These are phyloP conservation scores for Cucumis melo DNA, from an alignment of 306 rosid genomes.

Conservation along the genomic window DNA sequence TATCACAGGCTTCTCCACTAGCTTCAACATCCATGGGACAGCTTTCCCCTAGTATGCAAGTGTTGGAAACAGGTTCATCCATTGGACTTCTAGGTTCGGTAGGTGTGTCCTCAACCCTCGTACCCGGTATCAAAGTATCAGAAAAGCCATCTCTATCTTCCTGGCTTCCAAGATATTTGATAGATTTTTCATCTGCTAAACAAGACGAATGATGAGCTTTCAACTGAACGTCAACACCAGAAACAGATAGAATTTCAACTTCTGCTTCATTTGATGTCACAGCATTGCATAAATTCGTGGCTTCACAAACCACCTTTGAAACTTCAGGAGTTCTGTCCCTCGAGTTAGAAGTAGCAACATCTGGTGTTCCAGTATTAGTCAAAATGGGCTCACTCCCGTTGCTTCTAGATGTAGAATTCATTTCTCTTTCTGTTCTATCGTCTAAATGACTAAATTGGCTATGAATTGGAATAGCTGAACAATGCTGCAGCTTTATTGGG, in stretches of 20 bases:
- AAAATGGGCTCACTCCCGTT: slow-evolving; percentile 6
- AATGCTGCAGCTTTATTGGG: neutral
- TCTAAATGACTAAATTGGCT: slow-evolving; percentile 4
- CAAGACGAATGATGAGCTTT: slow-evolving; percentile 17
- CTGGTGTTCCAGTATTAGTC: neutral
- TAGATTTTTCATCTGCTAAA: slow-evolving; percentile 21
- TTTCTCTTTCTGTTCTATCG: slow-evolving; percentile 7
- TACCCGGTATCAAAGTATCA: slow-evolving; percentile 14
- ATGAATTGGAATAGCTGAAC: neutral
- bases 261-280: neutral
- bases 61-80: slow-evolving; percentile 16
- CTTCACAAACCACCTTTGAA: slow-evolving; percentile 13
- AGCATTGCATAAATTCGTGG: neutral
- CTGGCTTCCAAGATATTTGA: slow-evolving; percentile 20
- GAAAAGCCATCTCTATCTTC: slow-evolving; percentile 10
- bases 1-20: slow-evolving; percentile 19
- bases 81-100: slow-evolving; percentile 13
- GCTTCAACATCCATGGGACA: slow-evolving; percentile 16
- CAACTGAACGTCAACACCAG: slow-evolving; percentile 3
- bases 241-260: neutral
- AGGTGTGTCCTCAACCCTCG: slow-evolving; percentile 17
- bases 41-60: slow-evolving; percentile 16
- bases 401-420: slow-evolving; percentile 4
- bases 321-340: slow-evolving; percentile 11
- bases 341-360: slow-evolving; percentile 5